These are phyloP conservation scores for Sanghuangporus sanghuang DNA, from an alignment of 1,284 basidiomycete genomes.

Conservation along the genomic window DNA sequence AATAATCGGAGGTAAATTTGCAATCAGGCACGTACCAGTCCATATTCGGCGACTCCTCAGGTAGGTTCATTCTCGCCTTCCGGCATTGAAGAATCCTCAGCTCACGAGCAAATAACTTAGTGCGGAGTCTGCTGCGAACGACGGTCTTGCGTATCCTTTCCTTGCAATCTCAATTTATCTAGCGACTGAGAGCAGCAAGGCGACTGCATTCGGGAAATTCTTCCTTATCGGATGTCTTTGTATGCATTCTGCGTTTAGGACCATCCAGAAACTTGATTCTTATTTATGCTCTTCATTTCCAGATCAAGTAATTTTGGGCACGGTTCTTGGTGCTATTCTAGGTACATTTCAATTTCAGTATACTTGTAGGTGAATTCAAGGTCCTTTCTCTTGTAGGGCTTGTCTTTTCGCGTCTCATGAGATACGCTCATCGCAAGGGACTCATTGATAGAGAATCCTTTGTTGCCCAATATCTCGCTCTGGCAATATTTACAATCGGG, in stretches of 20 bases:
- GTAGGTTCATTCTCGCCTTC: not conserved
- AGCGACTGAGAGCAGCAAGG: slow-evolving; percentile 60
- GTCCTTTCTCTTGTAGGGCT: slow-evolving; percentile 38
- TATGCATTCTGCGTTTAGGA: slow-evolving; percentile 30
- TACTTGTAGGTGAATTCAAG: slow-evolving; percentile 45
- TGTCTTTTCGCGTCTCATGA: slow-evolving; percentile 78
- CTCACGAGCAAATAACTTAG: slow-evolving; percentile 29
- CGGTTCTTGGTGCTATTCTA: slow-evolving; percentile 70
- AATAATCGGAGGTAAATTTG: slow-evolving; percentile 77
- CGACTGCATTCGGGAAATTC: slow-evolving; percentile 71
- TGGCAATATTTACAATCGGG: slow-evolving; percentile 79
- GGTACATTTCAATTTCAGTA: slow-evolving; percentile 63
- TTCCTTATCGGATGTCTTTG: slow-evolving; percentile 79
- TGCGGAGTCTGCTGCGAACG: slow-evolving; percentile 87
- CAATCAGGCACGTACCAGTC: slow-evolving; percentile 80
- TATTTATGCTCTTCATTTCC: not conserved
- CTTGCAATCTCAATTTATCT: slow-evolving; percentile 86
- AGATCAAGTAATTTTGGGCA: slow-evolving; percentile 88
- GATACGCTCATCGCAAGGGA: slow-evolving; percentile 68
- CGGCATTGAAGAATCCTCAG: not conserved
- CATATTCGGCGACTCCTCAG: slow-evolving; percentile 75
- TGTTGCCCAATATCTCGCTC: slow-evolving; percentile 84
- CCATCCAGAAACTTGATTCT: not conserved
- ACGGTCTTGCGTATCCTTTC: slow-evolving; percentile 91
- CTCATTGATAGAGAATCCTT: slow-evolving; percentile 91